Conservation (phyloP, 2,329 filamentous ascomycete genomes). For the Phyllosticta ampelicida region DNA sequence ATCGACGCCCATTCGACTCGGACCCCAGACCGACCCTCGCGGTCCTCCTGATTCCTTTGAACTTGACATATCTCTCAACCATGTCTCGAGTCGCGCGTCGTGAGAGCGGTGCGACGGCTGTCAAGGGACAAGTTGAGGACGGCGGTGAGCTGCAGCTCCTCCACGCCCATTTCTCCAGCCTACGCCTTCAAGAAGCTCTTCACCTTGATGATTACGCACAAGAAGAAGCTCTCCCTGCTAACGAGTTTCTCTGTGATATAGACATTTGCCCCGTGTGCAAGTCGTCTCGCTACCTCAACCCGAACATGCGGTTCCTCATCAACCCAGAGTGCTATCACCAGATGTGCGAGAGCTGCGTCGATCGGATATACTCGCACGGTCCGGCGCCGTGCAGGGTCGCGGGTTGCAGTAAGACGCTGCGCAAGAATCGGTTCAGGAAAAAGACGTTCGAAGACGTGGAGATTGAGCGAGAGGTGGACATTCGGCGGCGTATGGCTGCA, state of each 20-base stretch:
- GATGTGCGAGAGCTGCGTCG: conserved; percentile 95
- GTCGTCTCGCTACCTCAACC: conserved; percentile 89
- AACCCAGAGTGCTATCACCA: conserved; percentile 98
- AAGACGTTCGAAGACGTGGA: conserved; percentile 84
- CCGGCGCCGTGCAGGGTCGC: conserved; percentile 88
- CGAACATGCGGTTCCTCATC: conserved; percentile 87
- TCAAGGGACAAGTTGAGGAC: conserved; percentile 23
- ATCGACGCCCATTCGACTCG: not conserved
- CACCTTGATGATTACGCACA: not conserved
- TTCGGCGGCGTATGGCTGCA: conserved; percentile 63
- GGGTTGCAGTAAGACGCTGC: conserved; percentile 75
- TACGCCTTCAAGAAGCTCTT: conserved; percentile 13
- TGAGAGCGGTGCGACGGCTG: conserved; percentile 17
- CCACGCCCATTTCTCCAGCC: conserved; percentile 17
- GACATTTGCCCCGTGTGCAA: conserved; percentile 98
- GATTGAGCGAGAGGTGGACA: conserved; percentile 89
- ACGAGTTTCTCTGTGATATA: conserved; percentile 16
- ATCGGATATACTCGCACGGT: conserved; percentile 84
- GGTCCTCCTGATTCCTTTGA: not conserved
- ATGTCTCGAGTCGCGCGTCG: conserved; percentile 26
- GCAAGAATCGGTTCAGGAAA: conserved; percentile 70
- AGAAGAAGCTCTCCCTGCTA: conserved; percentile 4
- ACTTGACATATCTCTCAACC: conserved; percentile 11
- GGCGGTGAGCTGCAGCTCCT: conserved; percentile 24
- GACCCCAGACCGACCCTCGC: not conserved